These are phyloP conservation scores for Geotrichum fermentans DNA, from an alignment of 1,139 yeast genomes.

Conservation along the genomic window DNA sequence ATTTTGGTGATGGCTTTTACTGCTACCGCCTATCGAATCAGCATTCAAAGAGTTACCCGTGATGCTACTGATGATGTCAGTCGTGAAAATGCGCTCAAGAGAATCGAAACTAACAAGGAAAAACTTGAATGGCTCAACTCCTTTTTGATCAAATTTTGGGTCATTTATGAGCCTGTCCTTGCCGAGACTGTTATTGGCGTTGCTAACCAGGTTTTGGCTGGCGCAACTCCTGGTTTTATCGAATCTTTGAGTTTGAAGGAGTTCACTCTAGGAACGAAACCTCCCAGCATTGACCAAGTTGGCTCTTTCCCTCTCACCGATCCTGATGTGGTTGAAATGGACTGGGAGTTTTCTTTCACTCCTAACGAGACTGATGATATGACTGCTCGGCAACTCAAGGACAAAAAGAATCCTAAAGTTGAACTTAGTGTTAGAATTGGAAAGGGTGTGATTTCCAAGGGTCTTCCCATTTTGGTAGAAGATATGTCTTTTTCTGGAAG, in stretches of 20 bases:
- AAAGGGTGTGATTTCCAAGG: conserved; percentile 40
- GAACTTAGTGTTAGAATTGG: conserved; percentile 42
- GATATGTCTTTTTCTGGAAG: conserved; percentile 59
- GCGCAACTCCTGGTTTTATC: conserved; percentile 71
- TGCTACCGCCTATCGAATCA: conserved; percentile 71
- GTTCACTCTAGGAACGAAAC: conserved; percentile 89
- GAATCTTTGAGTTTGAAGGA: conserved; percentile 80
- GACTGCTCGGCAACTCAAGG: conserved; percentile 76
- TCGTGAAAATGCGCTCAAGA: conserved; percentile 73
- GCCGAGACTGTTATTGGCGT: conserved; percentile 81
- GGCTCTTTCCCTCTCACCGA: conserved; percentile 83
- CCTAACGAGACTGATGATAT: conserved; percentile 83
- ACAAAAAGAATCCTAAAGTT: conserved; percentile 73
- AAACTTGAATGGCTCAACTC: conserved; percentile 92
- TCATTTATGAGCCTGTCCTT: conserved; percentile 81
- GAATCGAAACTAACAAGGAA: conserved; percentile 83
- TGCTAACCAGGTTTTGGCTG: conserved; percentile 76
- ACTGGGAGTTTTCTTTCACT: conserved; percentile 84
- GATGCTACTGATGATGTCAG: conserved; percentile 72
- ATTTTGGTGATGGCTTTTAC: conserved; percentile 60
- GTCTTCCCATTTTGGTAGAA: conserved; percentile 42
- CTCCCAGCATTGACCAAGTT: conserved; percentile 85
- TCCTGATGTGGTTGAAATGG: conserved; percentile 89
- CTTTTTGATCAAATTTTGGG: conserved; percentile 87
- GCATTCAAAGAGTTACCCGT: conserved; percentile 73